Evolutionary conservation across 495 filamentous ascomycete species (phyloP).

Genomic region (Hyaloscypha hepaticicola): DNA sequence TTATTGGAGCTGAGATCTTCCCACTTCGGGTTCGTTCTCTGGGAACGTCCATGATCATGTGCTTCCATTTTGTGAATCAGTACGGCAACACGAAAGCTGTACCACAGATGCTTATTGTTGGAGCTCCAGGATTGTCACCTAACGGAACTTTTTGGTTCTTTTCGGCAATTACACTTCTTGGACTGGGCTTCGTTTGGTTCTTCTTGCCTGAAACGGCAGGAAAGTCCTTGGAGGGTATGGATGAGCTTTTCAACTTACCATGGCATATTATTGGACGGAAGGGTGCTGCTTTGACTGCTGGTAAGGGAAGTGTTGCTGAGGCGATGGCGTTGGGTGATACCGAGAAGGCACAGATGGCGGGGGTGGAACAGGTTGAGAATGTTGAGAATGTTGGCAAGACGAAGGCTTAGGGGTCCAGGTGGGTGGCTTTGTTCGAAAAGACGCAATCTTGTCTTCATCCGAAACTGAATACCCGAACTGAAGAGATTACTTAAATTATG

Average conservation of each 20-base stretch:
- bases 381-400: constrained; percentile 8
- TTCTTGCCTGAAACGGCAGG: constrained; percentile 28
- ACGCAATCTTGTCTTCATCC: background rate
- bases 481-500: too few species aligned
- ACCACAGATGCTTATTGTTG: constrained; percentile 44
- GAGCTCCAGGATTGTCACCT: constrained; percentile 47
- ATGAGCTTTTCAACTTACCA: constrained; percentile 21
- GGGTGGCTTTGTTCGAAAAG: background rate
- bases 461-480: too few species aligned
- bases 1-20: constrained; percentile 74
- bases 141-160: constrained; percentile 68
- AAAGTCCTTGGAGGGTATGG: constrained; percentile 27
- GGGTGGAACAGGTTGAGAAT: constrained; percentile 5
- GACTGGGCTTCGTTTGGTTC: constrained; percentile 30
- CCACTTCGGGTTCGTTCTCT: constrained; percentile 60
- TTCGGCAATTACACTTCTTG: constrained; percentile 57
- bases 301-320: constrained; percentile 18
- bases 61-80: constrained; percentile 57
- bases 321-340: background rate
- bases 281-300: constrained; percentile 18
- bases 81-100: constrained; percentile 75
- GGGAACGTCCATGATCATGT: constrained; percentile 51
- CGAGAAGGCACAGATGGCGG: constrained; percentile 15
- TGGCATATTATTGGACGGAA: constrained; percentile 24
- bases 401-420: background rate